Conservation (phyloP, 225 moss, liverwort and hornwort species). For the Pleurozium schreberi region DNA sequence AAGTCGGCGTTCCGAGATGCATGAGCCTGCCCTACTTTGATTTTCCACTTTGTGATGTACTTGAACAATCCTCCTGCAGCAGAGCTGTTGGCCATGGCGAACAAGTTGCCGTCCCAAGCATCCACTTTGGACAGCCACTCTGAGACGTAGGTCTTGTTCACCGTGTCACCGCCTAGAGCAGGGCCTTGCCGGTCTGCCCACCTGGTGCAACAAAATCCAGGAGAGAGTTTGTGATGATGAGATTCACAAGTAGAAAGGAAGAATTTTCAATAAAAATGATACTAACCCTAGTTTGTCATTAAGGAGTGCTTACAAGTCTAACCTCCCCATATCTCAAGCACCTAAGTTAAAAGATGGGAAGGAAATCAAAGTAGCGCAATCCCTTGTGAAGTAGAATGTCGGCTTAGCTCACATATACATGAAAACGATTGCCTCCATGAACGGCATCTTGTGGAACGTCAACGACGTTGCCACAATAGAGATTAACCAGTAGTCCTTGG, state of each 20-base stretch:
- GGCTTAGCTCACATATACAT: slow-evolving; percentile 23
- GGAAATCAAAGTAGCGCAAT: slow-evolving; percentile 33
- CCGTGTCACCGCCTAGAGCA: slow-evolving; percentile 33
- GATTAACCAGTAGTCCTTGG: slow-evolving; percentile 23
- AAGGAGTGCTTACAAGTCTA: background rate
- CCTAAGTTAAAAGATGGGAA: no score
- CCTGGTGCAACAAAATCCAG: background rate
- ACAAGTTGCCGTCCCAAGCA: slow-evolving; percentile 62
- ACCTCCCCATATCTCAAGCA: background rate
- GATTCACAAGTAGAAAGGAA: background rate
- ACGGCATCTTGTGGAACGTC: background rate
- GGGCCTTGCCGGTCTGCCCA: slow-evolving; percentile 43
- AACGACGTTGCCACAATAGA: background rate
- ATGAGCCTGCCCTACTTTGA: slow-evolving; percentile 37
- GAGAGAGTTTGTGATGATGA: background rate
- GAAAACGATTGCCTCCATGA: slow-evolving; percentile 15
- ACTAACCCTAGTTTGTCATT: background rate
- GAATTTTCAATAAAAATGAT: background rate
- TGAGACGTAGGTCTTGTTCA: slow-evolving; percentile 24
- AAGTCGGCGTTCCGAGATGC: slow-evolving; percentile 30
- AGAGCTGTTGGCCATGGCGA: slow-evolving; percentile 18
- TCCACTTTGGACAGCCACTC: slow-evolving; percentile 59
- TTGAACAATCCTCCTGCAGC: slow-evolving; percentile 10
- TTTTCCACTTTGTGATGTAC: slow-evolving; percentile 34
- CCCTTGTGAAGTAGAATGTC: slow-evolving; percentile 6